Percentiles rank a stretch among this genome's conserved stretches.
Evolutionary conservation across 2,329 filamentous ascomycete genomes (phyloP).

Genomic region (Rutstroemia sp.): DNA sequence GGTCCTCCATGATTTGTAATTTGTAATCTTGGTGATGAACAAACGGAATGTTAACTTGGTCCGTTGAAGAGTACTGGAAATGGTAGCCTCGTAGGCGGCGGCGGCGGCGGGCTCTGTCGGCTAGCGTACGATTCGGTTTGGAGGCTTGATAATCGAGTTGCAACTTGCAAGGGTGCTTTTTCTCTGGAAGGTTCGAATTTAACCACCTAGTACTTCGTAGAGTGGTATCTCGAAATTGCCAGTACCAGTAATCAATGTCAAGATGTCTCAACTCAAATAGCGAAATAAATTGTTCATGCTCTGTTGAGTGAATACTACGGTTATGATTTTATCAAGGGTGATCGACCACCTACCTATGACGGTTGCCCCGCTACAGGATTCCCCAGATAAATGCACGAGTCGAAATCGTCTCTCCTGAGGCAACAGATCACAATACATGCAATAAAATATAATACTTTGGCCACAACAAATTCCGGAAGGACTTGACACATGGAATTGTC

Average conservation of each 20-base stretch:
- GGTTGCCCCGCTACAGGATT: too few species aligned
- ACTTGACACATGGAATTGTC: background rate
- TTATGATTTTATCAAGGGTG: too few species aligned
- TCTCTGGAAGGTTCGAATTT: slow-evolving; percentile 11
- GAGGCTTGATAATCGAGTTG: slow-evolving; percentile 10
- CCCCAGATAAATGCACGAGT: too few species aligned
- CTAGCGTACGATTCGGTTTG: background rate
- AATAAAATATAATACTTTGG: too few species aligned
- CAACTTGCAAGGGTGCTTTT: background rate
- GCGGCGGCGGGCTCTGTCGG: slow-evolving; percentile 6
- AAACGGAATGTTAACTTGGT: background rate
- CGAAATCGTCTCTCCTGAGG: too few species aligned
- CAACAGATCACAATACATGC: too few species aligned
- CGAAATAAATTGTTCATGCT: too few species aligned
- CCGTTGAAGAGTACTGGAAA: background rate
- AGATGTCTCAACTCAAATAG: too few species aligned
- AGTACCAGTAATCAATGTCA: too few species aligned
- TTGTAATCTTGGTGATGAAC: background rate
- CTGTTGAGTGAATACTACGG: too few species aligned
- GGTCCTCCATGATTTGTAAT: slow-evolving; percentile 22
- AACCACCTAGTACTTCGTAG: background rate
- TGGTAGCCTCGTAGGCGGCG: slow-evolving; percentile 10
- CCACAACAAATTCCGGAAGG: too few species aligned
- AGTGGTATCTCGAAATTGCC: background rate
- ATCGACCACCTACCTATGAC: too few species aligned